A percentile compares a stretch with the other conserved stretches of the same genome.
phyloP scores from a whole-genome alignment of 441 rosid species.

The Melianthus villosus region DNA sequence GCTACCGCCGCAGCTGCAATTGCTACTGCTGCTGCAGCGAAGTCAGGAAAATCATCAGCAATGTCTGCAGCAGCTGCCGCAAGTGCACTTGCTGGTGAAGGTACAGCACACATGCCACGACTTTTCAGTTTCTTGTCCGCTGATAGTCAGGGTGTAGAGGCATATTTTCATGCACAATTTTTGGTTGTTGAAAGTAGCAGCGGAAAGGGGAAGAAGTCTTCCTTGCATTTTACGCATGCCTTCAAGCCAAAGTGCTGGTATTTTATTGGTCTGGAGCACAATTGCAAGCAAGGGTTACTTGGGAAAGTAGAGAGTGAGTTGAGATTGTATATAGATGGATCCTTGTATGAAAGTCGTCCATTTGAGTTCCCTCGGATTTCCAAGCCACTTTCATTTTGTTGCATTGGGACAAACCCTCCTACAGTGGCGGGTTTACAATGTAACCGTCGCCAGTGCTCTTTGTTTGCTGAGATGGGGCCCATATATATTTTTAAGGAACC shows the following conservation, averaged over 20 bases:
- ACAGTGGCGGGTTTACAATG: constrained; percentile 97
- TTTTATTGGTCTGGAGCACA: constrained; percentile 89
- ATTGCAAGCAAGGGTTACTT: constrained; percentile 61
- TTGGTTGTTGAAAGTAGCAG: constrained; percentile 91
- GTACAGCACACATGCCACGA: constrained; percentile 97
- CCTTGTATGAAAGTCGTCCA: constrained; percentile 82
- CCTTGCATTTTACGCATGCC: constrained; percentile 94
- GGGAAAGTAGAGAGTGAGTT: constrained; percentile 91
- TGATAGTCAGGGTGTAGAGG: constrained; percentile 95
- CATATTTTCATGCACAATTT: constrained; percentile 96
- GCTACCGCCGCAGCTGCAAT: constrained; percentile 98
- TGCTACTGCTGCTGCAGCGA: constrained; percentile 97
- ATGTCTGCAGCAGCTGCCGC: constrained; percentile 99
- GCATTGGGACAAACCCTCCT: constrained; percentile 98
- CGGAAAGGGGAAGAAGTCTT: constrained; percentile 91
- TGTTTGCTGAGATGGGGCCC: constrained; percentile 99
- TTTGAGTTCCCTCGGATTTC: constrained; percentile 94
- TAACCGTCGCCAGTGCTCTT: constrained; percentile 91
- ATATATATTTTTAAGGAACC: constrained; percentile 93
- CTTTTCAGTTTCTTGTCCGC: constrained; percentile 91
- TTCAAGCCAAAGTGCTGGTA: constrained; percentile 99
- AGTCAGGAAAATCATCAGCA: constrained; percentile 95
- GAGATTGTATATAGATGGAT: constrained; percentile 83
- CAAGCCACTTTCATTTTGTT: constrained; percentile 91
- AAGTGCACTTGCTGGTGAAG: constrained; percentile 98